Evolutionary conservation across 73 alveolate genomes (phyloP).

Genomic region (Paramecium biaurelia): DNA sequence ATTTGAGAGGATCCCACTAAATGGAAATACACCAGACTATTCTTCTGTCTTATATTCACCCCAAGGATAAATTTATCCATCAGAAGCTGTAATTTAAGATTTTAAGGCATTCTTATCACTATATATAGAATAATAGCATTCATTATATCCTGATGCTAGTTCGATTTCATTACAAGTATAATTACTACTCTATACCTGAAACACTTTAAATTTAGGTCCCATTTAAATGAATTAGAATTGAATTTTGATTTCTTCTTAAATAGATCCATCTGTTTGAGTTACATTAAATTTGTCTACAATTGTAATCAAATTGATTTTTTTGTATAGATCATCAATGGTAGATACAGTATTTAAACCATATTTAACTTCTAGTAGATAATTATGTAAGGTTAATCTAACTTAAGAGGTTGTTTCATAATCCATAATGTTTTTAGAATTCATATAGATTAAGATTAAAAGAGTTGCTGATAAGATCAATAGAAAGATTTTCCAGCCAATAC

Average conservation of each 20-base stretch:
- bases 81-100: not conserved
- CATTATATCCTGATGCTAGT: not conserved
- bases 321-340: not conserved
- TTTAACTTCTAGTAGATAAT: not conserved
- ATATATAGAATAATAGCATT: not conserved
- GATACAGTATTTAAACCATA: not conserved
- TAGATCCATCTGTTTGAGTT: not conserved
- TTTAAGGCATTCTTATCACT: slow-evolving; percentile 4
- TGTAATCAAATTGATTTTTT: not conserved
- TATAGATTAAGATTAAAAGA: not conserved
- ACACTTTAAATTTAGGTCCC: not conserved
- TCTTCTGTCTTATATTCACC: not conserved
- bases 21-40: not conserved
- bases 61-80: not conserved
- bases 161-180: not conserved
- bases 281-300: not conserved
- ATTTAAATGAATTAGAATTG: not conserved
- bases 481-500: slow-evolving; percentile 31
- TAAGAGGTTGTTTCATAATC: slow-evolving; percentile 5
- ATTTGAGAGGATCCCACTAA: not conserved
- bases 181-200: not conserved
- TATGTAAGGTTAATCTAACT: not conserved
- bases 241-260: not conserved
- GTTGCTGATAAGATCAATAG: slow-evolving; percentile 1
- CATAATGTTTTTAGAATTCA: not conserved